A percentile compares a stretch with the other conserved stretches of the same genome.
These are phyloP conservation scores for Medicago ruthenica DNA, from an alignment of 306 rosid species.

Conservation along the genomic window DNA sequence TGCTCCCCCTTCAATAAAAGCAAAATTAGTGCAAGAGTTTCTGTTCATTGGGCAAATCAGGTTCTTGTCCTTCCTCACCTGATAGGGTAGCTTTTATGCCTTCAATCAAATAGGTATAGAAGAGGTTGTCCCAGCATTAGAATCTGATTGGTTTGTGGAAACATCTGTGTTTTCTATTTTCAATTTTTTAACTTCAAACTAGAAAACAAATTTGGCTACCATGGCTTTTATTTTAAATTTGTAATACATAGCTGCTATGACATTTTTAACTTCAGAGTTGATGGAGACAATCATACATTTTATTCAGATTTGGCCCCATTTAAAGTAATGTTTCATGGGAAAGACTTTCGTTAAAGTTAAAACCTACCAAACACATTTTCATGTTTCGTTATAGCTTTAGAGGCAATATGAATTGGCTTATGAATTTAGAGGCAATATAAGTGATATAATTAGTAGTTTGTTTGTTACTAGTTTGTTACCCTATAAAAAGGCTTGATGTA, in stretches of 20 bases:
- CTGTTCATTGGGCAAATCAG: constrained; percentile 10
- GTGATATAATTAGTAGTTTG: background rate
- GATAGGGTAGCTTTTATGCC: constrained; percentile 37
- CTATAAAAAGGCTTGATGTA: background rate
- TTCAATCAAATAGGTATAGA: constrained; percentile 19
- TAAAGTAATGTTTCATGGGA: background rate
- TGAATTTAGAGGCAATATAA: background rate
- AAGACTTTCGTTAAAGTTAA: background rate
- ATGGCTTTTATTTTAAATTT: background rate
- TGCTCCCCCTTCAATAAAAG: constrained; percentile 4
- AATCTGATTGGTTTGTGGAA: constrained; percentile 5
- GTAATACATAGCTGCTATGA: background rate
- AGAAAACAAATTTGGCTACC: constrained; percentile 1
- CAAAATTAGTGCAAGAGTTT: constrained; percentile 17
- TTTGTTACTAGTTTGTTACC: background rate
- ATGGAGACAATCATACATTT: background rate
- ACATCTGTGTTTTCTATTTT: constrained; percentile 1
- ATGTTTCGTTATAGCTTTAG: background rate
- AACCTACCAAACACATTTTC: background rate
- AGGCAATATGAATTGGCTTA: constrained; percentile 6
- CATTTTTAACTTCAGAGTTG: constrained; percentile 7
- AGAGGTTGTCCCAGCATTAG: constrained; percentile 30
- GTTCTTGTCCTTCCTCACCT: constrained; percentile 11
- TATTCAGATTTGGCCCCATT: background rate
- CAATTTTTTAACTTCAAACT: background rate